These are phyloP conservation scores for Rehmannia glutinosa DNA, from an alignment of 257 asterid genomes.

Conservation along the genomic window DNA sequence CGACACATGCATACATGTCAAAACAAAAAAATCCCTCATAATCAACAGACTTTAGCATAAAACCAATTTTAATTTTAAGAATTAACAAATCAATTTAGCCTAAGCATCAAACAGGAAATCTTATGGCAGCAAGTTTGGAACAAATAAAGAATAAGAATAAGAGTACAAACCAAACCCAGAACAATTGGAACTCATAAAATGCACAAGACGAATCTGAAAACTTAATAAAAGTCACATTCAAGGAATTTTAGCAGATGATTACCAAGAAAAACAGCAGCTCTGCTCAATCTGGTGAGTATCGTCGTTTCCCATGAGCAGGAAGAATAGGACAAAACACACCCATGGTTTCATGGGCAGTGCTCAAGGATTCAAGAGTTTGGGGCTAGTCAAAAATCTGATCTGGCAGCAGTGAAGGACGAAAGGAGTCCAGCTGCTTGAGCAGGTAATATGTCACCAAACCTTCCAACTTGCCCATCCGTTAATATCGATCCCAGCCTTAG, in stretches of 20 bases:
- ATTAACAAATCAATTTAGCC: no score
- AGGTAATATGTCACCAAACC: constrained; percentile 97
- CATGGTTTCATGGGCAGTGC: constrained; percentile 4
- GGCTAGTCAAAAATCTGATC: constrained; percentile 72
- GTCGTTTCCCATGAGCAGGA: constrained; percentile 6
- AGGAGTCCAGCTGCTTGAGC: constrained; percentile 98
- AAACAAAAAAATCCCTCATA: no score
- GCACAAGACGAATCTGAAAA: no score
- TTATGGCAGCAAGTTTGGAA: no score
- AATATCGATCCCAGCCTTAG: constrained; percentile 86
- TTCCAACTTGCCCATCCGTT: constrained; percentile 94
- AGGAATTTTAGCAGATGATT: constrained; percentile 2
- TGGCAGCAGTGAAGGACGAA: constrained; percentile 76
- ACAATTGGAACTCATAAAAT: no score
- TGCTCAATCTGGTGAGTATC: not conserved
- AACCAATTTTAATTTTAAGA: no score
- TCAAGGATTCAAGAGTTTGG: not conserved
- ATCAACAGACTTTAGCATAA: no score
- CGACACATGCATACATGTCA: no score
- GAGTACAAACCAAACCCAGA: no score
- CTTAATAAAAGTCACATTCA: no score
- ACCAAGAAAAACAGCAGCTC: constrained; percentile 17
- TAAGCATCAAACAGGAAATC: no score
- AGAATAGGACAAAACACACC: not conserved
- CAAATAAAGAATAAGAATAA: no score